Conservation (phyloP, 768 basidiomycete genomes). For the Tulasnella calospora region DNA sequence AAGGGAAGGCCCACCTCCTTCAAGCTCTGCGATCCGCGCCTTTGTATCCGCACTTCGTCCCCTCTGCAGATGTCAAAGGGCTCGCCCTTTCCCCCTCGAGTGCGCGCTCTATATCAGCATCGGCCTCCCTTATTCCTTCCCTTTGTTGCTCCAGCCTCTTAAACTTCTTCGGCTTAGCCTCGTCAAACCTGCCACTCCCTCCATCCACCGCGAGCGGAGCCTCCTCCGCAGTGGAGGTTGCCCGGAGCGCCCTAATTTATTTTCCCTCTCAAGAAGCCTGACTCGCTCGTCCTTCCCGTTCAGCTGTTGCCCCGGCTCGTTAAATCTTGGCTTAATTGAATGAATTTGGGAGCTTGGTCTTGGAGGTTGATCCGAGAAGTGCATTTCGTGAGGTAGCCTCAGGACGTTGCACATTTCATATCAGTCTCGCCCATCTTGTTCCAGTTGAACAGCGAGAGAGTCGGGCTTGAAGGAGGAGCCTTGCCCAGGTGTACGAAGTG, state of each 20-base stretch:
- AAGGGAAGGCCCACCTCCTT: slow-evolving; percentile 12
- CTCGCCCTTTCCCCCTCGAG: slow-evolving; percentile 32
- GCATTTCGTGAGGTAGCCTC: too few relatives aligned
- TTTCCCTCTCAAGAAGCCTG: slow-evolving; percentile 52
- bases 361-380: neutral
- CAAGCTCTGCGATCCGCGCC: slow-evolving; percentile 26
- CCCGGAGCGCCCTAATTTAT: slow-evolving; percentile 58
- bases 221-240: slow-evolving; percentile 54
- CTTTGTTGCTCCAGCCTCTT: slow-evolving; percentile 28
- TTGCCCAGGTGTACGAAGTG: neutral
- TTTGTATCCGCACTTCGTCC: slow-evolving; percentile 31
- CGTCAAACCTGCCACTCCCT: slow-evolving; percentile 31
- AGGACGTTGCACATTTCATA: neutral
- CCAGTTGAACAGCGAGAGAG: slow-evolving; percentile 25
- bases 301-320: slow-evolving; percentile 39
- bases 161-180: slow-evolving; percentile 20
- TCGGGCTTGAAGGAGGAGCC: neutral
- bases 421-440: slow-evolving; percentile 15
- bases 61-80: neutral
- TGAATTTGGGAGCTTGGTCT: neutral
- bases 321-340: slow-evolving; percentile 31
- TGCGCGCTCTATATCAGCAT: slow-evolving; percentile 45
- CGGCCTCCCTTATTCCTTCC: slow-evolving; percentile 48
- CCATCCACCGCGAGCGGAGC: slow-evolving; percentile 35
- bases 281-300: slow-evolving; percentile 36